Base-by-base conservation (phyloP, 164 flowering plant species). In the Chimonanthus praecox region DNA sequence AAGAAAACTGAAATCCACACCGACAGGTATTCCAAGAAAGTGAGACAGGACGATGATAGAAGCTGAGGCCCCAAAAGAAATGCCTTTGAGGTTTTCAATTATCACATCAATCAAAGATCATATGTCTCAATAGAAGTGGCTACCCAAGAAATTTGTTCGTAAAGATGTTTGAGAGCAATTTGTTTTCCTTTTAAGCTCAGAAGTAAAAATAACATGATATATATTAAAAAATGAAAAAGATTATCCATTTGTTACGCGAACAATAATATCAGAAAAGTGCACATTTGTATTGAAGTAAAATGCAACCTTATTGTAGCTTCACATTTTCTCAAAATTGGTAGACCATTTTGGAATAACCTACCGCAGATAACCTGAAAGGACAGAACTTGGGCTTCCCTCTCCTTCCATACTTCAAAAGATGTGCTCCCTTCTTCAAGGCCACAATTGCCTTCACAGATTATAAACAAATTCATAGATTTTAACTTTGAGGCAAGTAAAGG, bases 341-440 rank as follows among this genome's bases (percentile, higher is more conserved):
- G 21, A 70, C 51, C 8, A 69, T 46, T 21, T 61, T 20, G 16
- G 44, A 58, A 60, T 60, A 9, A 11, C 78, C 47, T 80, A 87
- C 91, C 84, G 70, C 54, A 20, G 91, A 88, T 74, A 88, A 77
- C 79, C 85, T 80, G 78, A 88, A 86, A 72, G 87, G 88, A 66
- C 89, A 88, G 69, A 88, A 78, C 66, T 81, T 88, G 20, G 89
- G 91, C 79, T 85, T 86, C 62, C 89, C 89, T 75, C 87, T 83
- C 66, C 84, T 70, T 74, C 89, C 78, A 72, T 79, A 84, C 79
- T 86, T 86, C 84, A 85, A 72, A 64, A 88, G 86, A 68, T 88
- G 82, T 58, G 88, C 87, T 58, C 91, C 91, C 69, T 86, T 88
- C 83, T 86, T 88, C 72, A 88, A 79, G 10, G 86, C 74, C 67